phyloP scores from a whole-genome alignment of 257 asterid species.

The Solanum phureja region DNA sequence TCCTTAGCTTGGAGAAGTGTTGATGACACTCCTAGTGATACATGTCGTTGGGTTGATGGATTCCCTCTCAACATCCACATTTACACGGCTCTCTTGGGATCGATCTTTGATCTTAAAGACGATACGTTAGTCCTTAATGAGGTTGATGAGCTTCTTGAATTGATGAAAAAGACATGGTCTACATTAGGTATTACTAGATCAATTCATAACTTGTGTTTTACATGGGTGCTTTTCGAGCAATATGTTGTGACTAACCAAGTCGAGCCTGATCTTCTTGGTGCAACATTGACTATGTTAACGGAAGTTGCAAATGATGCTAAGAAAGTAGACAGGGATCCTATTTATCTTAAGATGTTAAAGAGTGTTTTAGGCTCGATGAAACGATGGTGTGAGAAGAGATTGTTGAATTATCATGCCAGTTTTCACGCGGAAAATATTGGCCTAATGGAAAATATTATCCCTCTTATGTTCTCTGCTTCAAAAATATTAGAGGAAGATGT shows the following conservation, averaged over 20 bases:
- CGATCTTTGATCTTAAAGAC: constrained; percentile 48
- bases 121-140: constrained; percentile 48
- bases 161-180: constrained; percentile 68
- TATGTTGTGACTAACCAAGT: constrained; percentile 43
- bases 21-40: constrained; percentile 29
- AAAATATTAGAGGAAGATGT: constrained; percentile 58
- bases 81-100: constrained; percentile 31
- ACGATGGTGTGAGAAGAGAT: constrained; percentile 55
- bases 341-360: constrained; percentile 36
- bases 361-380: constrained; percentile 26
- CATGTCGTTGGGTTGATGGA: constrained; percentile 74
- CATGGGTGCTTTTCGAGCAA: constrained; percentile 63
- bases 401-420: constrained; percentile 47
- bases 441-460: constrained; percentile 49
- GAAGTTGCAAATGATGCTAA: constrained; percentile 66
- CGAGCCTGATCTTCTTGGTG: constrained; percentile 51
- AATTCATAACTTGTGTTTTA: constrained; percentile 46
- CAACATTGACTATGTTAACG: constrained; percentile 37
- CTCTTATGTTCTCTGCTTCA: constrained; percentile 34
- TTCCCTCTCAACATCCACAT: constrained; percentile 50
- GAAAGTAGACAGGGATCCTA: constrained; percentile 31
- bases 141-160: constrained; percentile 55
- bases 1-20: constrained; percentile 49
- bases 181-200: constrained; percentile 41
- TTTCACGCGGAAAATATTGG: constrained; percentile 35